A percentile compares a stretch with the other conserved stretches of the same genome.
phyloP scores from a whole-genome alignment of 2,329 filamentous ascomycete species.

The Phialophora verrucosa region DNA sequence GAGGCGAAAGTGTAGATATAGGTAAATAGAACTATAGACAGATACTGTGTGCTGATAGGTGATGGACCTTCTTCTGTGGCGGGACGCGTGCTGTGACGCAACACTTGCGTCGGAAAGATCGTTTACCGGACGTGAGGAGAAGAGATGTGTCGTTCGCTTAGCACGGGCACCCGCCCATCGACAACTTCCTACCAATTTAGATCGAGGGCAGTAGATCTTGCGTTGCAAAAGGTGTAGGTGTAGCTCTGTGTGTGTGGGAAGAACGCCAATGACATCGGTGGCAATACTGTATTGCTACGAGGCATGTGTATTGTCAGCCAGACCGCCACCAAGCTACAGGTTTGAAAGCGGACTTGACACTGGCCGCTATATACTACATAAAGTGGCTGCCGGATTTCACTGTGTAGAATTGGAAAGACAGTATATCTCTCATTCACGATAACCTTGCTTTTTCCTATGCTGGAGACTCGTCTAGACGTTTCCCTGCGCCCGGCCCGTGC shows the following conservation, averaged over 20 bases:
- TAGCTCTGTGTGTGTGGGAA: too few species aligned
- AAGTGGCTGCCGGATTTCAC: neutral
- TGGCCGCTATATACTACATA: neutral
- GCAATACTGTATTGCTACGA: too few species aligned
- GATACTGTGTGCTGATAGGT: neutral
- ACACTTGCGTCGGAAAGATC: neutral
- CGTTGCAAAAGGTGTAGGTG: too few species aligned
- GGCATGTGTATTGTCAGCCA: neutral
- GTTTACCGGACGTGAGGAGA: neutral
- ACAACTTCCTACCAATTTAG: neutral
- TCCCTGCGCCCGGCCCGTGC: neutral
- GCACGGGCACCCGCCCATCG: neutral
- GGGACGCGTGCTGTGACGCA: too few species aligned
- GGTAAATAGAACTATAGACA: neutral
- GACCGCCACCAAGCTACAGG: neutral
- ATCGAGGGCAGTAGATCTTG: too few species aligned
- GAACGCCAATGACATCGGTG: too few species aligned
- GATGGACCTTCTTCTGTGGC: neutral
- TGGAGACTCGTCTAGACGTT: neutral
- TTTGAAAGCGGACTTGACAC: neutral
- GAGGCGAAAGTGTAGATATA: constrained; percentile 30
- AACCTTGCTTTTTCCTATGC: neutral
- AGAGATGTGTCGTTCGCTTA: neutral
- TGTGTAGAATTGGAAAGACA: neutral
- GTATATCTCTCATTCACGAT: neutral